A percentile compares a stretch with the other conserved stretches of the same genome.
phyloP scores from a whole-genome alignment of 306 rosid genomes.

The Calophaca sinica region DNA sequence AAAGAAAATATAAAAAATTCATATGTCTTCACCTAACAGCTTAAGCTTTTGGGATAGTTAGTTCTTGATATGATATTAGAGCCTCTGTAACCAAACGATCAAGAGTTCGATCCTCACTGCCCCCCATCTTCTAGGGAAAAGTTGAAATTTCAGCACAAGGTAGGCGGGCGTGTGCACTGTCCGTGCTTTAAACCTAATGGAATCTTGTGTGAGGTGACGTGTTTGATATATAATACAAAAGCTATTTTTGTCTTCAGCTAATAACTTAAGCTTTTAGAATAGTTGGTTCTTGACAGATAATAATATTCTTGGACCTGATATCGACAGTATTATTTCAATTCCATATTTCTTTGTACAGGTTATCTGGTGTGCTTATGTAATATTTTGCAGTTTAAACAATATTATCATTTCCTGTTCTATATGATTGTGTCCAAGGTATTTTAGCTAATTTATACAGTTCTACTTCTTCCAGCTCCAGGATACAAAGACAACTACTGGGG shows the following conservation, averaged over 20 bases:
- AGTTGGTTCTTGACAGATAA: neutral
- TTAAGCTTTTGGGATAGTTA: neutral
- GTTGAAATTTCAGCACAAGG: neutral
- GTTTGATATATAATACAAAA: neutral
- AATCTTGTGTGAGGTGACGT: neutral
- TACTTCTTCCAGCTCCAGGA: conserved; percentile 73
- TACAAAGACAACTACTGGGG: conserved; percentile 72
- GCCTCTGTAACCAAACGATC: neutral
- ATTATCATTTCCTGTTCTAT: neutral
- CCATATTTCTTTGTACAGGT: neutral
- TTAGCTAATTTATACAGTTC: conserved; percentile 29
- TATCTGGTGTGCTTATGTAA: conserved; percentile 17
- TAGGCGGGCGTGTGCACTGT: neutral
- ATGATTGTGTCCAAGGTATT: conserved; percentile 7
- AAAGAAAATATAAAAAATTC: too few species aligned
- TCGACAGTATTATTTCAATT: neutral
- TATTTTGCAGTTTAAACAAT: conserved; percentile 6
- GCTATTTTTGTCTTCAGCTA: neutral
- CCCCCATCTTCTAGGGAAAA: neutral
- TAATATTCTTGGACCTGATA: conserved; percentile 14
- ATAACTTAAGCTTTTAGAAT: neutral
- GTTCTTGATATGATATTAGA: neutral
- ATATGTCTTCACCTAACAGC: too few species aligned
- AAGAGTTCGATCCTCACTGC: neutral
- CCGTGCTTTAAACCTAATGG: neutral